Conservation (phyloP, 495 filamentous ascomycete genomes). For the Penicillium subrubescens region DNA sequence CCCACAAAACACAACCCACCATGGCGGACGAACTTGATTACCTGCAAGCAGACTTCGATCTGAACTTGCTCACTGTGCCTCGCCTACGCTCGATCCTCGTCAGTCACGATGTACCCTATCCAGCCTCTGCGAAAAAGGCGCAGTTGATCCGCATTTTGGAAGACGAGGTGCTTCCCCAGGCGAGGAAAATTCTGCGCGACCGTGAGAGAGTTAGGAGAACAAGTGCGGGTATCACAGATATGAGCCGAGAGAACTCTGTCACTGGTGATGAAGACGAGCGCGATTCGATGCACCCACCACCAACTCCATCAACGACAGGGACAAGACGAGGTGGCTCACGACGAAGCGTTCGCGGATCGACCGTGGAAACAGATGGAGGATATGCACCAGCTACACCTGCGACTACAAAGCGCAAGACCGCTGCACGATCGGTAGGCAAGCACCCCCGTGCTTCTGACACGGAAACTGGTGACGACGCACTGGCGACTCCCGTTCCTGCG, state of each 20-base stretch:
- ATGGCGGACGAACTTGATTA: constrained; percentile 80
- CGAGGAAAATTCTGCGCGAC: constrained; percentile 71
- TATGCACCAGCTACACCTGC: constrained; percentile 35
- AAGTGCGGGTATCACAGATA: constrained; percentile 82
- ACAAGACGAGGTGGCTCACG: constrained; percentile 42
- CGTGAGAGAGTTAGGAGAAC: constrained; percentile 76
- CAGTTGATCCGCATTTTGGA: constrained; percentile 85
- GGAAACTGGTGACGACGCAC: constrained; percentile 44
- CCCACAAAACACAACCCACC: constrained; percentile 23
- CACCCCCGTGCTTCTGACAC: constrained; percentile 56
- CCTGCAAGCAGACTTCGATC: constrained; percentile 81
- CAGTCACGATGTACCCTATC: constrained; percentile 80
- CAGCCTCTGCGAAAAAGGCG: constrained; percentile 82
- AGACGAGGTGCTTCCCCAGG: constrained; percentile 74
- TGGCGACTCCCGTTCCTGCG: constrained; percentile 38
- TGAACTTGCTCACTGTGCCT: constrained; percentile 78
- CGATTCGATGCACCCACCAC: constrained; percentile 50
- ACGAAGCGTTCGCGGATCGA: constrained; percentile 41
- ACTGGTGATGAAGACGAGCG: constrained; percentile 47
- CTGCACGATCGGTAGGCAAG: constrained; percentile 50
- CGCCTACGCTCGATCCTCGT: constrained; percentile 87
- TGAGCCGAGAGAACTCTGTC: constrained; percentile 58
- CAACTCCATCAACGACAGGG: constrained; percentile 47
- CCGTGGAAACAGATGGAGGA: constrained; percentile 40
- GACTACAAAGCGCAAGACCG: constrained; percentile 33